Conservation (phyloP, 805 yeast species). For the Kuraishia hungarica region DNA sequence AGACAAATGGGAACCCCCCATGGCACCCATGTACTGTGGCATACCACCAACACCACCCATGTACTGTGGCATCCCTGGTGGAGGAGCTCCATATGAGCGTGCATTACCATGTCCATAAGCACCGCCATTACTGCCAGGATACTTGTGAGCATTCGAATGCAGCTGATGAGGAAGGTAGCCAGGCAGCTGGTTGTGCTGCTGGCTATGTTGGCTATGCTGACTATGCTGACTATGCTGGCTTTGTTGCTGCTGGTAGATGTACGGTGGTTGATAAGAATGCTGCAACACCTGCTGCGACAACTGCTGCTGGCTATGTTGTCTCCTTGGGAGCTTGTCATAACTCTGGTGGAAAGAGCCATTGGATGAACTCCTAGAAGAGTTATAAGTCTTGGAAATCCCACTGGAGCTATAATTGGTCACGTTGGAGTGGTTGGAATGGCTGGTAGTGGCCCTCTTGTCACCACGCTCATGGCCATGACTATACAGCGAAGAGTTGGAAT, state of each 20-base stretch:
- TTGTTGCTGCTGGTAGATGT: not conserved
- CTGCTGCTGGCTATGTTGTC: not conserved
- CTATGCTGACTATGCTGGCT: not conserved
- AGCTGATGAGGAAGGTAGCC: no score
- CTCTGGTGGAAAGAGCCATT: not conserved
- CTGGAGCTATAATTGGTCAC: not conserved
- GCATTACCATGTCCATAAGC: no score
- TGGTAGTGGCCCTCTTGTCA: not conserved
- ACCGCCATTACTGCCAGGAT: no score
- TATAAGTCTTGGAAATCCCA: conserved; percentile 1
- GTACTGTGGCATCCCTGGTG: no score
- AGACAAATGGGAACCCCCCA: no score
- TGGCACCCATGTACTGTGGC: no score
- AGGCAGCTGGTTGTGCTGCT: no score
- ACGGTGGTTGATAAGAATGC: not conserved
- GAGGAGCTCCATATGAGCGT: no score
- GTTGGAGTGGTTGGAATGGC: not conserved
- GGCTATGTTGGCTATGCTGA: no score
- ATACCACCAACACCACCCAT: no score
- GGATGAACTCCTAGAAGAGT: conserved; percentile 2
- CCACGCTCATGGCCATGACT: not conserved
- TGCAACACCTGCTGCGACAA: not conserved
- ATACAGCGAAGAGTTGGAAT: not conserved
- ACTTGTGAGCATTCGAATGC: no score
- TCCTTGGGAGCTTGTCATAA: conserved; percentile 1